A percentile compares a stretch with the other conserved stretches of the same genome.
These are phyloP conservation scores for Akanthomyces lecanii DNA, from an alignment of 2,329 filamentous ascomycete species.

Conservation along the genomic window DNA sequence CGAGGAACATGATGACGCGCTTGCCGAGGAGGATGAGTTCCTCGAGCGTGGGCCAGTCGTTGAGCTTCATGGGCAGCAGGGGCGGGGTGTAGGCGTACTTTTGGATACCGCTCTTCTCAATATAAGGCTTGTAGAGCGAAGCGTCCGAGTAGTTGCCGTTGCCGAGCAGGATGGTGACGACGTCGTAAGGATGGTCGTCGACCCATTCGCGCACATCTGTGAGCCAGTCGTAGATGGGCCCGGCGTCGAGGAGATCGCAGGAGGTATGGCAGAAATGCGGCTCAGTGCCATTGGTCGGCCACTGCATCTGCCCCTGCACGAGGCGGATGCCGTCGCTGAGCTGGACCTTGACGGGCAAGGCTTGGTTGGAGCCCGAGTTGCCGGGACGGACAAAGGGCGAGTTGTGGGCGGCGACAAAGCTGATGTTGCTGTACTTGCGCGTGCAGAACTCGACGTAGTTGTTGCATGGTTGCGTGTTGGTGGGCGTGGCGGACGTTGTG, in stretches of 20 bases:
- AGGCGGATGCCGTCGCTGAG: conserved; percentile 72
- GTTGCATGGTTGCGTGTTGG: conserved; percentile 77
- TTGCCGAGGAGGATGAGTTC: conserved; percentile 68
- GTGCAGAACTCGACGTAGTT: conserved; percentile 71
- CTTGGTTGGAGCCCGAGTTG: conserved; percentile 74
- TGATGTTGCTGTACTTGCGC: conserved; percentile 77
- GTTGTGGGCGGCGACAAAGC: conserved; percentile 74
- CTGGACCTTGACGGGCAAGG: conserved; percentile 62
- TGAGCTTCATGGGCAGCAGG: conserved; percentile 63
- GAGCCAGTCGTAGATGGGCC: conserved; percentile 72
- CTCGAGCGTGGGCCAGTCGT: conserved; percentile 79
- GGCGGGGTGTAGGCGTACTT: conserved; percentile 71
- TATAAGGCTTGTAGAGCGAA: conserved; percentile 61
- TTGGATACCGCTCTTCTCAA: conserved; percentile 67
- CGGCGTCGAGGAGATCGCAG: conserved; percentile 77
- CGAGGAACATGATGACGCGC: conserved; percentile 75
- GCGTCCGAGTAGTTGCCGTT: conserved; percentile 72
- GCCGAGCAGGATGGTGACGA: conserved; percentile 80
- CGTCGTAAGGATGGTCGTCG: conserved; percentile 71
- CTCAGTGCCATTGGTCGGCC: conserved; percentile 42
- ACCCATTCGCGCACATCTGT: conserved; percentile 69
- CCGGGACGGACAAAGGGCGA: conserved; percentile 68
- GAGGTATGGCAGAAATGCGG: conserved; percentile 81
- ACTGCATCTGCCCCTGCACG: conserved; percentile 61
- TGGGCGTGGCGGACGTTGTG: conserved; percentile 39